Base-by-base conservation (phyloP, 1,284 basidiomycete genomes). In the Chiua sp. region DNA sequence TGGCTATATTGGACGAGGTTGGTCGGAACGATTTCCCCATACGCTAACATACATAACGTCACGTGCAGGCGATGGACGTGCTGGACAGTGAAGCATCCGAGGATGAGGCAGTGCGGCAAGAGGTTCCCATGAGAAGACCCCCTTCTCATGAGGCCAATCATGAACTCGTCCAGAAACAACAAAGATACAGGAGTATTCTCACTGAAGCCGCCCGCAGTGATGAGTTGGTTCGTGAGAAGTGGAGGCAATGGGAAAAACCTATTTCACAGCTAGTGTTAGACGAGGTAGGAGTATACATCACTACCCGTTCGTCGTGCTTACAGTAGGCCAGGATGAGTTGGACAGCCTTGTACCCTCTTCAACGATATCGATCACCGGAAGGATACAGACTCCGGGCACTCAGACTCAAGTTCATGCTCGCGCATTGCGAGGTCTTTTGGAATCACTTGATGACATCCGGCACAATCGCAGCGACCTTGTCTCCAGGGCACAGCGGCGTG, bases 11-110 rank as follows among this genome's bases (percentile, higher is more conserved):
- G 12, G 86, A 93, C 53, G 93, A 94, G 80, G 95, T 94, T 66
- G 59, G 79, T 60, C 23, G 57, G 15, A 22, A 33, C 16, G 46
- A 18, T 54, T 46, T n/a, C 44, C 39, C 18, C 50, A 28, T 16
- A 4, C 11, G 13, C 16, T 18, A 35, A 11, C 28, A 12, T 54
- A 42, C 47, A 54, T 46, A 61, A 22, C 42, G 20, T 37, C 53
- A 33, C 51, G 28, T 48, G 1, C 72, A 98, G 93, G 88, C 93
- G 0, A 84, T 95, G 79, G 93, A 95, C 67, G 86, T 96, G 16
- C 79, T 98, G 13, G 94, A 97, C 67, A 87, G 87, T 56, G 96
- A 98, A 76, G 92, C 92, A 22, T 90, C 89, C 6, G 93, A 96
- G 72, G 94, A 98, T 68, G 93, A 94, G 77, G 74, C 81, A 50